Evolutionary conservation across 2,329 filamentous ascomycete species (phyloP), one percentile per base, ranked within the genome.

Genomic region (Sporothrix curviconia): DNA sequence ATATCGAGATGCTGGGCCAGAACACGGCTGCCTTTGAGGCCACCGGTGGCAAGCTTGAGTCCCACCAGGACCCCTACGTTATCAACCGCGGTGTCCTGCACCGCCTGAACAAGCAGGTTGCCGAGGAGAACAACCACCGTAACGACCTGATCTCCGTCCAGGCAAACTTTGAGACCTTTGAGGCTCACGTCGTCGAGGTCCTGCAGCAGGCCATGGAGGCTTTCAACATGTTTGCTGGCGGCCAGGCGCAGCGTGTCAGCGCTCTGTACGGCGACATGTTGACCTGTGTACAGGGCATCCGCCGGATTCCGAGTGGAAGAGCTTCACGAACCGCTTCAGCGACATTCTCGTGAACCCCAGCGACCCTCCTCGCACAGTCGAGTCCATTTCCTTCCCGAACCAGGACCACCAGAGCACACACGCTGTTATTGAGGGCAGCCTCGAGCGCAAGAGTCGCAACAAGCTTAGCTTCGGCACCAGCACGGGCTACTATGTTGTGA

Each of bases 71-170:
- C 69, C 94, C 94, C 4, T 99, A 97, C 69, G 80, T 97, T 57
- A 71, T 97, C 46, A 83, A 87, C 66, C 85, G 92, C 32, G 89
- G 89, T 59, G 85, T 96, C 58, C 75, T 89, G 63, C 82, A 96
- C 75, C 85, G 91, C 43, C 78, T 99, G 56, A 86, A 90, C 79
- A 92, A 89, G 76, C 94, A 99, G 76, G 83, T 97, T 36, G 78
- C 90, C 47, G 90, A 96, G 69, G 94, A 99, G 77, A 99, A 99
- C 79, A 95, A 92, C 77, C 92, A 95, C 74, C 84, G 87, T 63
- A 90, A 95, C 69, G 94, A 99, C 69, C 81, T 97, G 58, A 81
- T 99, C 61, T 82, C 86, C 9, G 88, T 96, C n/a, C 94, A 99
- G 74, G 86, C 87, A 74, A 90, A 90, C 70, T 96, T 97, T 69